These are phyloP conservation scores for Talaromyces sp. DNA, from an alignment of 2,329 filamentous ascomycete genomes.

Conservation along the genomic window DNA sequence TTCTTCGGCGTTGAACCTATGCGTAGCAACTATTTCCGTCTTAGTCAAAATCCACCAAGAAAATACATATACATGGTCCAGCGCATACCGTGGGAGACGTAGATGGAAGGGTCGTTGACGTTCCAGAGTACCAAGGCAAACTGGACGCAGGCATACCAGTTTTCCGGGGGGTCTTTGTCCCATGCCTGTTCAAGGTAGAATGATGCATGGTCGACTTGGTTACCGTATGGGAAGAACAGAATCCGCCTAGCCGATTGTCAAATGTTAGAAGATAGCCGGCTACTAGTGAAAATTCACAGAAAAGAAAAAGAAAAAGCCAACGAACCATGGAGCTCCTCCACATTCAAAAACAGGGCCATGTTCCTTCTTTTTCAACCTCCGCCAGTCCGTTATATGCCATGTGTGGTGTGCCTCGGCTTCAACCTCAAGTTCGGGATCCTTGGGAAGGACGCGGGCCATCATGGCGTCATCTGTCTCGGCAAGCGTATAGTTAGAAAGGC, in stretches of 20 bases:
- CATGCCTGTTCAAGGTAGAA: slow-evolving; percentile 97
- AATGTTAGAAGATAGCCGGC: slow-evolving; percentile 3
- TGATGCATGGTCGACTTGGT: slow-evolving; percentile 88
- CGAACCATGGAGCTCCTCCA: slow-evolving; percentile 80
- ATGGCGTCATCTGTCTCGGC: slow-evolving; percentile 68
- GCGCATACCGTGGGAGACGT: slow-evolving; percentile 63
- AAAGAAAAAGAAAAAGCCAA: slow-evolving; percentile 10
- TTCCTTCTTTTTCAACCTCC: slow-evolving; percentile 68
- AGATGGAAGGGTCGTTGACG: slow-evolving; percentile 82
- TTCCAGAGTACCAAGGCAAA: slow-evolving; percentile 95
- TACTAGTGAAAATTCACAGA: neutral
- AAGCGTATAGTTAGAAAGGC: slow-evolving; percentile 12
- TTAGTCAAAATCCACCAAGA: slow-evolving; percentile 6
- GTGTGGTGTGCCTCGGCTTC: slow-evolving; percentile 72
- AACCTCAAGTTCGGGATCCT: slow-evolving; percentile 73
- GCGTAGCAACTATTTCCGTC: slow-evolving; percentile 64
- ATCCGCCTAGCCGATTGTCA: slow-evolving; percentile 64
- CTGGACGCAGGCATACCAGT: slow-evolving; percentile 96
- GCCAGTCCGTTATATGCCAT: slow-evolving; percentile 87
- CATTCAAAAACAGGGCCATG: slow-evolving; percentile 86
- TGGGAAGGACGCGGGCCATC: slow-evolving; percentile 71
- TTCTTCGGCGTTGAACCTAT: slow-evolving; percentile 93
- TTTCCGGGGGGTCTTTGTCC: slow-evolving; percentile 70
- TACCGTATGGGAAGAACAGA: slow-evolving; percentile 91
- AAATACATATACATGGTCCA: slow-evolving; percentile 16